phyloP scores from a whole-genome alignment of 192 early-diverging fungal genomes.

The Dimargaris verticillata region DNA sequence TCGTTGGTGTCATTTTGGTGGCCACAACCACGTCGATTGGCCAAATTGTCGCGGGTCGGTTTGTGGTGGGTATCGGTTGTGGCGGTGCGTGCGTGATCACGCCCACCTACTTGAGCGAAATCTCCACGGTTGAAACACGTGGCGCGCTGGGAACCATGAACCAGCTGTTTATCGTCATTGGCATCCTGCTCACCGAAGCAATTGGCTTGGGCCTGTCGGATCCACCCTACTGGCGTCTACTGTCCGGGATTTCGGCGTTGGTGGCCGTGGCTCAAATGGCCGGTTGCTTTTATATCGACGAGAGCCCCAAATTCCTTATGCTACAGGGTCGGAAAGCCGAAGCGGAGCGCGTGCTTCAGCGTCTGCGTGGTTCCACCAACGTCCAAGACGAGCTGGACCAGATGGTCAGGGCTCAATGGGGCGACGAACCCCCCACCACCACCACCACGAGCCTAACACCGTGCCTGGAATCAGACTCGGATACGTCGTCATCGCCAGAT shows the following conservation, averaged over 20 bases:
- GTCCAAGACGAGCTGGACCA: constrained; percentile 40
- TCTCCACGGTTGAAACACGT: constrained; percentile 49
- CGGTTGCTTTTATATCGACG: constrained; percentile 40
- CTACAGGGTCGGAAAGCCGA: constrained; percentile 36
- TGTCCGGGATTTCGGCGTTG: constrained; percentile 43
- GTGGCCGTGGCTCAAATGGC: constrained; percentile 44
- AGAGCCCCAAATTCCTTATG: constrained; percentile 51
- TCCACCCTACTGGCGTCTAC: constrained; percentile 51
- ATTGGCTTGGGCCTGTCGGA: constrained; percentile 40
- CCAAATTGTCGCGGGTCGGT: constrained; percentile 56
- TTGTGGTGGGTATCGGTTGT: constrained; percentile 52
- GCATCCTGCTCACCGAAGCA: constrained; percentile 55
- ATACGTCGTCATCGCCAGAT: not conserved
- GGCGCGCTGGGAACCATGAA: constrained; percentile 54
- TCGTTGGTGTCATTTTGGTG: constrained; percentile 45
- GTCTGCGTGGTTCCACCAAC: constrained; percentile 35
- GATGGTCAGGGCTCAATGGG: constrained; percentile 20
- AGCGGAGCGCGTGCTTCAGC: constrained; percentile 38
- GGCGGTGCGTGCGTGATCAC: constrained; percentile 43
- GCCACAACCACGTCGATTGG: constrained; percentile 36
- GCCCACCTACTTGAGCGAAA: constrained; percentile 63
- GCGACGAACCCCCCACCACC: not conserved
- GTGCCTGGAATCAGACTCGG: not conserved
- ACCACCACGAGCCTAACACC: no score
- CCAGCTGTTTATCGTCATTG: constrained; percentile 62